Evolutionary conservation across 306 rosid genomes (phyloP), one percentile per base, ranked within the genome.

Genomic region (Crotalaria pallida): DNA sequence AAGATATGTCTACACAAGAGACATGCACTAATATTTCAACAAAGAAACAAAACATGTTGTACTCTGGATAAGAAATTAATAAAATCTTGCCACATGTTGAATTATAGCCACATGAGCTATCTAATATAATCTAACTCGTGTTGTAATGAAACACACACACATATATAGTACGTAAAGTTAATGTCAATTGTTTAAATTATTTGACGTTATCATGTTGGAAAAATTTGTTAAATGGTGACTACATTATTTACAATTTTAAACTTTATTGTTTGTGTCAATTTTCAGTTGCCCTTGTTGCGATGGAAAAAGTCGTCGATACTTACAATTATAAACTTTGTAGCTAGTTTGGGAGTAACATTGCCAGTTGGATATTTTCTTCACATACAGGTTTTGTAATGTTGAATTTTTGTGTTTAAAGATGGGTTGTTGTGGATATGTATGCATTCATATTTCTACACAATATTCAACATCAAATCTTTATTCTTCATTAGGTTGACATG

Each of bases 351-450:
- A 2, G 86, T 88, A 74, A 74, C 84, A 66, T 89, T 84, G 72
- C 96, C 86, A 78, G 85, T 88, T 61, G 96, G 91, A 4, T 88
- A 86, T 76, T 88, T 88, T 34, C 85, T 88, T 65, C 96, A 88
- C 74, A 62, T 88, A 44, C 96, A 88, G 96, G 96, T 88, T 70
- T 41, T 69, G 23, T 13, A 44, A 8, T 23, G n/a, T 17, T 22
- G 6, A 38, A 23, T 69, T 15, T 13, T 55, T 43, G 27, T 5
- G 53, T 53, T 69, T 2, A 55, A 55, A 53, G 24, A 12, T 41
- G 1, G 8, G 9, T 69, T 3, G 64, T 23, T 53, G 2, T 38
- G 24, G 10, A 69, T 18, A 11, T 19, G 63, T 22, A 22, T 9
- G 13, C 44, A 8, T 38, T 8, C 8, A 12, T 12, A 2, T 36